Evolutionary conservation across 805 yeast genomes (phyloP), one percentile per base, ranked within the genome.

Genomic region (Saccharomycopsis malanga): DNA sequence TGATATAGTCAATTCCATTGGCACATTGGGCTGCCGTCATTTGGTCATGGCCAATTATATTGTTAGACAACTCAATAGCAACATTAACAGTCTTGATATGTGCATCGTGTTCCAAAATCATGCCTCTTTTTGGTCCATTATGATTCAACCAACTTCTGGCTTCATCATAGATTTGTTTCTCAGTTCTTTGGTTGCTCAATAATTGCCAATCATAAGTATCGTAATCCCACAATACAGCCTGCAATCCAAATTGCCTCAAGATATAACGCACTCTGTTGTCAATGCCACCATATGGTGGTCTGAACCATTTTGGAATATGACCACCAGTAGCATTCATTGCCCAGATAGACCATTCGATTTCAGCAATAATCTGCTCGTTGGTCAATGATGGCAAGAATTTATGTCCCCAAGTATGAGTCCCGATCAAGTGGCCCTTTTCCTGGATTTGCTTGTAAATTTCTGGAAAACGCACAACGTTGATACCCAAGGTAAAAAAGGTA

Each of bases 271-370:
- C 83, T 45, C 98, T 69, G 61, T 88, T 82, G 65, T 91, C 98
- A 29, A 87, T 72, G 0, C 95, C 97, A 0, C 98, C 98, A 60
- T 87, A 91, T 1, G 98, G 98, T 0, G 98, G 98, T 55, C 98
- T 74, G 62, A 85, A 91, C 85, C 91, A 91, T 58, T 82, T 83
- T 4, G 98, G 98, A 7, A 85, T 61, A 57, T 88, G 89, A 23
- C 80, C 71, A 0, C 87, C 85, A 0, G 97, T 88, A 1, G 96
- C 96, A 66, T 91, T 89, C 88, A 89, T 86, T 4, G 97, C 96
- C 97, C 97, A 91, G 27, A 87, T 79, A 1, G 94, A 81, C 98
- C 98, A 91, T 63, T 89, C 82, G 34, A 91, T 66, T 61, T 91
- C 95, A 0, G 97, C 95, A 47, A 84, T 79, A 17, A 91, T 78